phyloP scores from a whole-genome alignment of 2,329 filamentous ascomycete species.

The Calonectria honghensis region DNA sequence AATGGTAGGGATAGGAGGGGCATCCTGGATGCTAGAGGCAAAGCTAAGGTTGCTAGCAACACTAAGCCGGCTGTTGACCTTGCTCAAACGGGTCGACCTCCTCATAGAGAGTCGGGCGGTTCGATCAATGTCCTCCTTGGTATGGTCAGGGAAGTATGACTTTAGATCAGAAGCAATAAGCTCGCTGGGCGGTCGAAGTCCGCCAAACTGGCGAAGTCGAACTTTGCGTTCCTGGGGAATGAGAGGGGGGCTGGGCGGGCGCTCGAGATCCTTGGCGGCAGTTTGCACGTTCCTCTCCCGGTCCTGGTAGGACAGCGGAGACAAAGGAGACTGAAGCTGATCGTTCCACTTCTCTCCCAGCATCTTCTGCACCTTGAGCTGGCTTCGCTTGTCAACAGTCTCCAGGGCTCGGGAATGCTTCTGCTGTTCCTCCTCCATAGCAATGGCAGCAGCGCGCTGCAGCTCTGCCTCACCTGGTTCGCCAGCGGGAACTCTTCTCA shows the following conservation, averaged over 20 bases:
- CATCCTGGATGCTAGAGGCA: slow-evolving; percentile 93
- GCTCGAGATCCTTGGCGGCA: slow-evolving; percentile 74
- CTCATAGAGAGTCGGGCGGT: slow-evolving; percentile 95
- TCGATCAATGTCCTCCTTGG: slow-evolving; percentile 94
- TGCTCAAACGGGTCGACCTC: slow-evolving; percentile 91
- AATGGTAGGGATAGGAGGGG: slow-evolving; percentile 95
- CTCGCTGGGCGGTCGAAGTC: slow-evolving; percentile 94
- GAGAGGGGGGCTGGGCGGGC: slow-evolving; percentile 69
- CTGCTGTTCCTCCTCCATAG: slow-evolving; percentile 88
- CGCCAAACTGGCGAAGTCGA: slow-evolving; percentile 88
- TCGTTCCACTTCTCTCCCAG: slow-evolving; percentile 91
- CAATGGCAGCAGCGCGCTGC: slow-evolving; percentile 90
- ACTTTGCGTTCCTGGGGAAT: slow-evolving; percentile 69
- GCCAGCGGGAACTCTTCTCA: slow-evolving; percentile 93
- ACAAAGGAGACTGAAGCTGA: slow-evolving; percentile 87
- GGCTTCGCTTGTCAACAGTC: slow-evolving; percentile 83
- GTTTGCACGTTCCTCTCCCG: slow-evolving; percentile 80
- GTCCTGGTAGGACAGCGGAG: slow-evolving; percentile 84
- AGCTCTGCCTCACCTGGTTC: slow-evolving; percentile 92
- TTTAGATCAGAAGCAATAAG: slow-evolving; percentile 97
- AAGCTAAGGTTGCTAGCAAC: slow-evolving; percentile 96
- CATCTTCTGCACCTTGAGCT: slow-evolving; percentile 91
- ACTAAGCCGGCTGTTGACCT: slow-evolving; percentile 93
- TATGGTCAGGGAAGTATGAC: slow-evolving; percentile 97
- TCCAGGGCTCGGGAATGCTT: slow-evolving; percentile 79